A percentile compares a stretch with the other conserved stretches of the same genome.
Conservation (phyloP, 2,329 filamentous ascomycete species). For the Phyllosticta citribraziliensis region DNA sequence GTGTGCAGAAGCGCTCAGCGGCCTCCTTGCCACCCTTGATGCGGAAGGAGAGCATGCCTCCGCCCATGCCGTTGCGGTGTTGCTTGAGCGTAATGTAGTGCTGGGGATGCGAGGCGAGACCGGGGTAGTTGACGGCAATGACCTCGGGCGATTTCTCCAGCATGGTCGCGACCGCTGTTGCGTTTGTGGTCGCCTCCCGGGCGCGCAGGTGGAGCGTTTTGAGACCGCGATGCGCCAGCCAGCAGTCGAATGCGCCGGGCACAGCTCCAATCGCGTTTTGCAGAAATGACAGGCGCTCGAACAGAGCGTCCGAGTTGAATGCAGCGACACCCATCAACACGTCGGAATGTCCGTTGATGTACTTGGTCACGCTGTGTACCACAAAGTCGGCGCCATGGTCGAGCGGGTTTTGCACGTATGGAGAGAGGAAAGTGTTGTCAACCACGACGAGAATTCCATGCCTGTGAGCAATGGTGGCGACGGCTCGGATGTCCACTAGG, state of each 20-base stretch:
- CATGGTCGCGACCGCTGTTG: slow-evolving; percentile 62
- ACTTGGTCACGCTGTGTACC: slow-evolving; percentile 95
- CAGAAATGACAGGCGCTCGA: slow-evolving; percentile 71
- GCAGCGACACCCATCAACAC: slow-evolving; percentile 97
- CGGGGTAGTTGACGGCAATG: slow-evolving; percentile 89
- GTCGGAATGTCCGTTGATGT: slow-evolving; percentile 95
- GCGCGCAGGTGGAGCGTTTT: slow-evolving; percentile 95
- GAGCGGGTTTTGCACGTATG: slow-evolving; percentile 93
- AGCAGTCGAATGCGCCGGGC: slow-evolving; percentile 90
- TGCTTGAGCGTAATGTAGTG: slow-evolving; percentile 77
- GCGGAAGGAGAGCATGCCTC: slow-evolving; percentile 95
- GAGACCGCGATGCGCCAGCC: slow-evolving; percentile 92
- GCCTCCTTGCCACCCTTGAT: slow-evolving; percentile 77
- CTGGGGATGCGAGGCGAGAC: slow-evolving; percentile 78
- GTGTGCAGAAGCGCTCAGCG: slow-evolving; percentile 85
- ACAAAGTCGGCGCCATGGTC: slow-evolving; percentile 94
- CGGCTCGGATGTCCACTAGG: slow-evolving; percentile 83
- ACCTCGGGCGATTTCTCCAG: slow-evolving; percentile 75
- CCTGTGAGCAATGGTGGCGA: slow-evolving; percentile 72
- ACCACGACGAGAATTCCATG: slow-evolving; percentile 94
- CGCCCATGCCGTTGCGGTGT: slow-evolving; percentile 88
- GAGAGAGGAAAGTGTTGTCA: slow-evolving; percentile 96
- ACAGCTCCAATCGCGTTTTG: slow-evolving; percentile 97
- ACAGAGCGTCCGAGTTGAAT: slow-evolving; percentile 78
- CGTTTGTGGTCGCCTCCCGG: slow-evolving; percentile 74